phyloP scores from a whole-genome alignment of 2,329 filamentous ascomycete genomes.

The Colletotrichum caudatum region DNA sequence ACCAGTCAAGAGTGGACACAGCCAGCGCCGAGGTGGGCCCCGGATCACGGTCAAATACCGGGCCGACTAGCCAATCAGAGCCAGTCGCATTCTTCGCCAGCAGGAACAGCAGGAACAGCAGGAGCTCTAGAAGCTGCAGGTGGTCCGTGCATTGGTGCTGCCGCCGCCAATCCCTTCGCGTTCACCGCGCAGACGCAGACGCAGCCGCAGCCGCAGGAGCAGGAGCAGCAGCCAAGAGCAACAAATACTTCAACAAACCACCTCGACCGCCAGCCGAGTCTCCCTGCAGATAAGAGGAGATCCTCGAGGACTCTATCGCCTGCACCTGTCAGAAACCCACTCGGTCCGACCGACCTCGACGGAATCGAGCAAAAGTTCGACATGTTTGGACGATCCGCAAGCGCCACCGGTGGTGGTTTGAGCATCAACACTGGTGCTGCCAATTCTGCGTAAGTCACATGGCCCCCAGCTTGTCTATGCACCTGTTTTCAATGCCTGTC shows the following conservation, averaged over 20 bases:
- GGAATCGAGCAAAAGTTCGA: slow-evolving; percentile 11
- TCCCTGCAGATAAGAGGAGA: neutral
- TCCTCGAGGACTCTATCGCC: neutral
- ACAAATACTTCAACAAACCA: slow-evolving; percentile 8
- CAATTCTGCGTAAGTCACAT: slow-evolving; percentile 64
- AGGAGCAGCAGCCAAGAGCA: slow-evolving; percentile 7
- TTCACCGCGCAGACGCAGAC: slow-evolving; percentile 19
- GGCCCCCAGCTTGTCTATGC: neutral
- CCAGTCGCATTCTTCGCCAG: slow-evolving; percentile 15
- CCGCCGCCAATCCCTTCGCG: slow-evolving; percentile 36
- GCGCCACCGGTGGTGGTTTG: slow-evolving; percentile 60
- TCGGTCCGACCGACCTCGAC: neutral
- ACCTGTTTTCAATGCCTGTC: neutral
- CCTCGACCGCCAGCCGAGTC: neutral
- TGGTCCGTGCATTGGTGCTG: slow-evolving; percentile 22
- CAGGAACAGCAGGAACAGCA: neutral
- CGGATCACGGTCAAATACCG: neutral
- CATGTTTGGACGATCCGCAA: slow-evolving; percentile 37
- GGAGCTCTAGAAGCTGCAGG: slow-evolving; percentile 20
- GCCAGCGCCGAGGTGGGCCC: neutral
- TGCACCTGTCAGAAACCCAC: neutral
- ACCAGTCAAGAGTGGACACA: neutral
- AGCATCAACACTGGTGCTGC: slow-evolving; percentile 74
- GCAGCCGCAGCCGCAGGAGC: neutral
- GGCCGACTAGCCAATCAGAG: slow-evolving; percentile 23